phyloP scores from a whole-genome alignment of 116 monocot genomes.

The Papilionanthe hybrid region DNA sequence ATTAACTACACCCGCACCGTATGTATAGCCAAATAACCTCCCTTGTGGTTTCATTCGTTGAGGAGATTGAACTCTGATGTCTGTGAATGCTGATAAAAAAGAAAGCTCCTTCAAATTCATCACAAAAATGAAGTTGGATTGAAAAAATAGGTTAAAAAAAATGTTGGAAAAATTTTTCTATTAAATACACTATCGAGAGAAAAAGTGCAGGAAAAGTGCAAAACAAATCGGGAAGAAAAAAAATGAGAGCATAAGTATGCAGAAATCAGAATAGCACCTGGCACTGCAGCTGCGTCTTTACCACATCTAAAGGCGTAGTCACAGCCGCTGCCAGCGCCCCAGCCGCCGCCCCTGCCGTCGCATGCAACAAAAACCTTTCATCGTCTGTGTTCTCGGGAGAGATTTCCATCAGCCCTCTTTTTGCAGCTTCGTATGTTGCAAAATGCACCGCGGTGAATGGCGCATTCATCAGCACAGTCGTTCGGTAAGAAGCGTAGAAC shows the following conservation, averaged over 20 bases:
- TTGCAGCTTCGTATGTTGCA: slow-evolving; percentile 82
- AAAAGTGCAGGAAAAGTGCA: neutral
- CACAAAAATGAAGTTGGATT: too few species aligned
- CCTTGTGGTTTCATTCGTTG: too few species aligned
- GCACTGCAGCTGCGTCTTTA: slow-evolving; percentile 91
- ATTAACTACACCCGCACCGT: too few species aligned
- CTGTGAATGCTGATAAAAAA: too few species aligned
- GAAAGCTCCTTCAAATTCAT: too few species aligned
- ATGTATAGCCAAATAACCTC: too few species aligned
- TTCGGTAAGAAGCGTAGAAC: slow-evolving; percentile 61
- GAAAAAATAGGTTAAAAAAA: too few species aligned
- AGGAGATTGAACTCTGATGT: too few species aligned
- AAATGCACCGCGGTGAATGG: slow-evolving; percentile 91
- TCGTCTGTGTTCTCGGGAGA: slow-evolving; percentile 37
- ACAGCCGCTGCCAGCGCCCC: slow-evolving; percentile 72
- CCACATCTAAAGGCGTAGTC: slow-evolving; percentile 76
- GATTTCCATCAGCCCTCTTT: slow-evolving; percentile 47
- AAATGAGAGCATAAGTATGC: neutral
- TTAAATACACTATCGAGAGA: too few species aligned
- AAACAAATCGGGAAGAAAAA: neutral
- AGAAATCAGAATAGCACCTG: slow-evolving; percentile 40
- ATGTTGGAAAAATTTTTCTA: too few species aligned
- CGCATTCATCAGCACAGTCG: slow-evolving; percentile 95
- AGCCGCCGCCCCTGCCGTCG: slow-evolving; percentile 75
- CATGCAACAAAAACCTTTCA: slow-evolving; percentile 61